Evolutionary conservation across 106 monocot species (phyloP).

Genomic region (Iris macrosiphon): DNA sequence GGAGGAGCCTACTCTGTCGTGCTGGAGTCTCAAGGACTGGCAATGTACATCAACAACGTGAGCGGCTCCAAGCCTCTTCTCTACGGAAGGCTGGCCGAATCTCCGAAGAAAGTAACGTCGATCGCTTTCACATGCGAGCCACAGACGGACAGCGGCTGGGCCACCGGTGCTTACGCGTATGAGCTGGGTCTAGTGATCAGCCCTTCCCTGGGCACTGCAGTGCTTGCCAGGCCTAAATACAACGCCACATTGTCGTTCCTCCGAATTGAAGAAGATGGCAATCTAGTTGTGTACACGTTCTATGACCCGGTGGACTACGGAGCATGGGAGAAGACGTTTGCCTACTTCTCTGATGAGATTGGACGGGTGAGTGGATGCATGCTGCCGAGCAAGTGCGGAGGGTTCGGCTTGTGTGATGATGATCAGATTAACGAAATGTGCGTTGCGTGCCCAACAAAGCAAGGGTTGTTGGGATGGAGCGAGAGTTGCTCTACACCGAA

Average conservation of each 20-base stretch:
- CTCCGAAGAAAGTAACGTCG: background rate
- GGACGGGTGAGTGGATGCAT: conserved; percentile 23
- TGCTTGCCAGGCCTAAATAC: conserved; percentile 39
- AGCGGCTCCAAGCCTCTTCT: conserved; percentile 13
- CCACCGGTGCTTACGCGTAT: conserved; percentile 6
- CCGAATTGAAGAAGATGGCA: conserved; percentile 41
- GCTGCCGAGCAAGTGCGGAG: conserved; percentile 39
- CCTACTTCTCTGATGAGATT: conserved; percentile 24
- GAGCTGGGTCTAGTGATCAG: conserved; percentile 10
- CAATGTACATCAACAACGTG: conserved; percentile 30
- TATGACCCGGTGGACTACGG: conserved; percentile 46
- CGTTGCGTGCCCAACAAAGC: conserved; percentile 14
- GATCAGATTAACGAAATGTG: conserved; percentile 68
- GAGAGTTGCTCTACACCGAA: background rate
- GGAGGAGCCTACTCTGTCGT: conserved; percentile 27
- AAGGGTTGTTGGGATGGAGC: conserved; percentile 4
- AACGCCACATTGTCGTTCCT: conserved; percentile 38
- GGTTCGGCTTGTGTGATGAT: conserved; percentile 38
- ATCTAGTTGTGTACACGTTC: conserved; percentile 39
- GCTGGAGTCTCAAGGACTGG: conserved; percentile 23
- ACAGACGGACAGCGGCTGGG: conserved; percentile 12
- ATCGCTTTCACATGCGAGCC: conserved; percentile 17
- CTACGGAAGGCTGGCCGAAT: conserved; percentile 3
- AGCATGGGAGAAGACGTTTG: conserved; percentile 40
- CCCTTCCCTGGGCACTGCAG: conserved; percentile 1